Conservation (phyloP, 2,329 filamentous ascomycete genomes). For the Fusarium sp. region DNA sequence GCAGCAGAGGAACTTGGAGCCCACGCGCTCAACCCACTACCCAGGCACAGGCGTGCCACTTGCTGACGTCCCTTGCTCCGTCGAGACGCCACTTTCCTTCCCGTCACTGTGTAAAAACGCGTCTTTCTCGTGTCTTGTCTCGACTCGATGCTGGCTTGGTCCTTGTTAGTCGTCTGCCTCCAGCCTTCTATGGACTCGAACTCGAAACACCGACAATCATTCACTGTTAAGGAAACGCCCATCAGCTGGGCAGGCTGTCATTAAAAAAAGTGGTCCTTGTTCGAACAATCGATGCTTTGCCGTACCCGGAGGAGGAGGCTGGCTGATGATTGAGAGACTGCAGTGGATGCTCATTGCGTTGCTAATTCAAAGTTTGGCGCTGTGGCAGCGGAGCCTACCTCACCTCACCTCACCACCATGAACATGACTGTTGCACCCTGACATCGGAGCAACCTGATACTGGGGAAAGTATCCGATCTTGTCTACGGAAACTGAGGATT, state of each 20-base stretch:
- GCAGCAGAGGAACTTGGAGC: slow-evolving; percentile 11
- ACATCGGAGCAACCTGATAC: slow-evolving; percentile 35
- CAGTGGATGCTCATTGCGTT: slow-evolving; percentile 27
- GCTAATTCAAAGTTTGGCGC: slow-evolving; percentile 45
- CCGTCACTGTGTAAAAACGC: slow-evolving; percentile 18
- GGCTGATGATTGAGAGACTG: slow-evolving; percentile 28
- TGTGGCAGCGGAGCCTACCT: slow-evolving; percentile 39
- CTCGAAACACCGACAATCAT: slow-evolving; percentile 33
- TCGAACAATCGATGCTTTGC: slow-evolving; percentile 14
- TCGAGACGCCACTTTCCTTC: slow-evolving; percentile 16
- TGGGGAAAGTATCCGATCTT: slow-evolving; percentile 38
- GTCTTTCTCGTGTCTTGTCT: slow-evolving; percentile 14
- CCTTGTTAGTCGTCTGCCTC: slow-evolving; percentile 15
- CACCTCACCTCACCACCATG: slow-evolving; percentile 41
- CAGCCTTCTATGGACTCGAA: slow-evolving; percentile 22
- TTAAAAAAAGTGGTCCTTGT: slow-evolving; percentile 27
- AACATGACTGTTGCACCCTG: slow-evolving; percentile 35
- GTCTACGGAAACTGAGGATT: slow-evolving; percentile 19
- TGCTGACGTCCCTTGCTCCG: slow-evolving; percentile 14
- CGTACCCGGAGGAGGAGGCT: slow-evolving; percentile 24
- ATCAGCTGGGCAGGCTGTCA: slow-evolving; percentile 3
- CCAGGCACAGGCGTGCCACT: background rate
- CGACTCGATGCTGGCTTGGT: slow-evolving; percentile 19
- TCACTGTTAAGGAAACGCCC: slow-evolving; percentile 10
- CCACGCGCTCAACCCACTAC: slow-evolving; percentile 6